phyloP scores from a whole-genome alignment of 805 yeast genomes.

The Diddensiella santjacobensis region DNA sequence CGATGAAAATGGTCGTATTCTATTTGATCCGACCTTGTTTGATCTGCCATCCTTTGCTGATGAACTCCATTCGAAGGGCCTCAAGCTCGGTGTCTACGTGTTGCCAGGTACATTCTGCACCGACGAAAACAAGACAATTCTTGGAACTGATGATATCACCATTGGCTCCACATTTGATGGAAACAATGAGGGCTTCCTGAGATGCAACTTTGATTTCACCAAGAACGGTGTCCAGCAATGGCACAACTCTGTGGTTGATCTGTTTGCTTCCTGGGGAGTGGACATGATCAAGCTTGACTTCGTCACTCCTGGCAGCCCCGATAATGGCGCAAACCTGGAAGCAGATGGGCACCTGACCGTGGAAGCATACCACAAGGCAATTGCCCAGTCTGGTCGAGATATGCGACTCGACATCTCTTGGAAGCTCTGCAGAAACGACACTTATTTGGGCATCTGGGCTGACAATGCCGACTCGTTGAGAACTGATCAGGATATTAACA shows the following conservation, averaged over 20 bases:
- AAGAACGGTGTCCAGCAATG: slow-evolving; percentile 10
- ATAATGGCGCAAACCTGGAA: slow-evolving; percentile 7
- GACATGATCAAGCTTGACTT: slow-evolving; percentile 11
- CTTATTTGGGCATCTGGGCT: slow-evolving; percentile 9
- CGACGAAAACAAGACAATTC: slow-evolving; percentile 8
- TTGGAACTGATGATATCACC: slow-evolving; percentile 7
- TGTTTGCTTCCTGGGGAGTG: slow-evolving; percentile 9
- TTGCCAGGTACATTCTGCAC: slow-evolving; percentile 14
- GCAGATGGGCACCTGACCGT: slow-evolving; percentile 2
- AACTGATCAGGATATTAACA: slow-evolving; percentile 16
- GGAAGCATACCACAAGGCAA: slow-evolving; percentile 8
- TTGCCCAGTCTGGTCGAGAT: slow-evolving; percentile 7
- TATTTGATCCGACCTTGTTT: slow-evolving; percentile 8
- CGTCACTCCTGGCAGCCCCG: slow-evolving; percentile 11
- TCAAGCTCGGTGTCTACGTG: slow-evolving; percentile 15
- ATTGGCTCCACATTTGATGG: slow-evolving; percentile 8
- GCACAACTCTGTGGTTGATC: slow-evolving; percentile 7
- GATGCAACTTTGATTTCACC: slow-evolving; percentile 9
- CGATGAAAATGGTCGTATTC: slow-evolving; percentile 10
- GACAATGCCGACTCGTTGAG: slow-evolving; percentile 11
- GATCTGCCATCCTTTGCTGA: slow-evolving; percentile 13
- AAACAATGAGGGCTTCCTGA: slow-evolving; percentile 10
- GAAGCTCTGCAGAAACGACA: slow-evolving; percentile 14
- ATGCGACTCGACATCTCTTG: slow-evolving; percentile 14
- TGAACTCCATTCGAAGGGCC: slow-evolving; percentile 11